A percentile compares a stretch with the other conserved stretches of the same genome.
phyloP scores from a whole-genome alignment of 2,329 filamentous ascomycete species.

The Taxawa tesnikishii region DNA sequence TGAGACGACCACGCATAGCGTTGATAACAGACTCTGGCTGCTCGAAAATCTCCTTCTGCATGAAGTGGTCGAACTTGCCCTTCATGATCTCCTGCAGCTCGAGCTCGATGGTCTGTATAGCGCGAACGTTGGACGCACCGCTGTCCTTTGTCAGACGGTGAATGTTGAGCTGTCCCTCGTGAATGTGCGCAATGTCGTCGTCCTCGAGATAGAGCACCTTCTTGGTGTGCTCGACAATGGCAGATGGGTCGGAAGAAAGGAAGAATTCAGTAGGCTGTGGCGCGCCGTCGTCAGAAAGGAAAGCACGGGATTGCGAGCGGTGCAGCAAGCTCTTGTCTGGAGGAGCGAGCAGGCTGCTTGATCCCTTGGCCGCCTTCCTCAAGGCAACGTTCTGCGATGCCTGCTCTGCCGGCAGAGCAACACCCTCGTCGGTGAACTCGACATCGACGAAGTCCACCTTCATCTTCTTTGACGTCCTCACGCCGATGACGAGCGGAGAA shows the following conservation, averaged over 20 bases:
- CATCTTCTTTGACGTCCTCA: conserved; percentile 96
- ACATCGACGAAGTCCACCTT: conserved; percentile 99
- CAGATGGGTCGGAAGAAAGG: conserved; percentile 94
- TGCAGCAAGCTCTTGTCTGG: conserved; percentile 97
- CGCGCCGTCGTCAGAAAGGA: conserved; percentile 96
- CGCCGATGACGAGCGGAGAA: conserved; percentile 92
- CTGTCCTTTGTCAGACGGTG: conserved; percentile 96
- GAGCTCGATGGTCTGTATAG: conserved; percentile 96
- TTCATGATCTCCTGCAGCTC: conserved; percentile 99
- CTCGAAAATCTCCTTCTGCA: conserved; percentile 99
- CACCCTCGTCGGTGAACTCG: conserved; percentile 81
- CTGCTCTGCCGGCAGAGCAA: conserved; percentile 76
- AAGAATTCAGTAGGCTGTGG: conserved; percentile 99
- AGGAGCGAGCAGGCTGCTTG: conserved; percentile 57
- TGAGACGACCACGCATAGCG: conserved; percentile 98
- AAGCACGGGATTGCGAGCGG: conserved; percentile 95
- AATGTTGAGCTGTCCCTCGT: conserved; percentile 97
- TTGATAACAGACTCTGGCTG: conserved; percentile 99
- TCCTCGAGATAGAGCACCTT: conserved; percentile 99
- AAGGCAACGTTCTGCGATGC: conserved; percentile 93
- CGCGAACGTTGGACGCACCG: conserved; percentile 89
- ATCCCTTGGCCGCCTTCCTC: conserved; percentile 51
- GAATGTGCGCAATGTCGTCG: conserved; percentile 98
- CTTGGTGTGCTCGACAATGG: conserved; percentile 99
- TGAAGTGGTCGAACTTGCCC: conserved; percentile 99